A percentile compares a stretch with the other conserved stretches of the same genome.
phyloP scores from a whole-genome alignment of 2,329 filamentous ascomycete genomes.

The Colletotrichum sansevieriae region DNA sequence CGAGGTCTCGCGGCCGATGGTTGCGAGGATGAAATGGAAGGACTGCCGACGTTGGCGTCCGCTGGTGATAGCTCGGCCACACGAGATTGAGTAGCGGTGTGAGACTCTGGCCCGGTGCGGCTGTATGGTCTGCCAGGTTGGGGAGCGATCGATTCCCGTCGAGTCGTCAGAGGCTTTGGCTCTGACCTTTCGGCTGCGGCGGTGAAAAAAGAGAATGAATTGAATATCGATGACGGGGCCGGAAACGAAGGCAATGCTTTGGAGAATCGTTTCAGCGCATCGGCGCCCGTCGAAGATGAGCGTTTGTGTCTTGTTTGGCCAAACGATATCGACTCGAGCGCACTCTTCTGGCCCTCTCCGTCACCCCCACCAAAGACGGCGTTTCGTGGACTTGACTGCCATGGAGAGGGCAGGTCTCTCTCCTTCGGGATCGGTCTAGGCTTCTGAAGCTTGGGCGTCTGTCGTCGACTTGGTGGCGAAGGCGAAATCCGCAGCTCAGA shows the following conservation, averaged over 20 bases:
- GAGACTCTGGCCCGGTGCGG: constrained; percentile 23
- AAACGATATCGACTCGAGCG: constrained; percentile 60
- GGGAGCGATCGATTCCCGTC: neutral
- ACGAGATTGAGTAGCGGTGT: constrained; percentile 7
- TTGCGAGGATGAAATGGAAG: constrained; percentile 26
- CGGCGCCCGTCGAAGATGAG: constrained; percentile 68
- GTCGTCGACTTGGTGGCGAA: constrained; percentile 23
- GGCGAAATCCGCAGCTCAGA: constrained; percentile 29
- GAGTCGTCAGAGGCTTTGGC: constrained; percentile 9
- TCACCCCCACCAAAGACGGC: constrained; percentile 50
- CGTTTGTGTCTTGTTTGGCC: constrained; percentile 61
- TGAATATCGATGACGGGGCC: constrained; percentile 39
- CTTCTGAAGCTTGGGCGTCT: constrained; percentile 37
- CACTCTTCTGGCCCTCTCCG: constrained; percentile 48
- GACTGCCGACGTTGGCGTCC: neutral
- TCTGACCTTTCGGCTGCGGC: constrained; percentile 38
- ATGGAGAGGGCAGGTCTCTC: constrained; percentile 50
- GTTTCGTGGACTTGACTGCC: constrained; percentile 57
- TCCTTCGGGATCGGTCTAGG: constrained; percentile 25
- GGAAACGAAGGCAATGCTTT: constrained; percentile 68
- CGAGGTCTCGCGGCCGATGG: constrained; percentile 26
- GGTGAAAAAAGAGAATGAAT: constrained; percentile 40
- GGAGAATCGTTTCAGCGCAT: constrained; percentile 68
- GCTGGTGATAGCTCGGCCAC: constrained; percentile 14
- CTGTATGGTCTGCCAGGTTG: constrained; percentile 27